These are phyloP conservation scores for Microsporum ferrugineum DNA, from an alignment of 2,329 filamentous ascomycete genomes.

Conservation along the genomic window DNA sequence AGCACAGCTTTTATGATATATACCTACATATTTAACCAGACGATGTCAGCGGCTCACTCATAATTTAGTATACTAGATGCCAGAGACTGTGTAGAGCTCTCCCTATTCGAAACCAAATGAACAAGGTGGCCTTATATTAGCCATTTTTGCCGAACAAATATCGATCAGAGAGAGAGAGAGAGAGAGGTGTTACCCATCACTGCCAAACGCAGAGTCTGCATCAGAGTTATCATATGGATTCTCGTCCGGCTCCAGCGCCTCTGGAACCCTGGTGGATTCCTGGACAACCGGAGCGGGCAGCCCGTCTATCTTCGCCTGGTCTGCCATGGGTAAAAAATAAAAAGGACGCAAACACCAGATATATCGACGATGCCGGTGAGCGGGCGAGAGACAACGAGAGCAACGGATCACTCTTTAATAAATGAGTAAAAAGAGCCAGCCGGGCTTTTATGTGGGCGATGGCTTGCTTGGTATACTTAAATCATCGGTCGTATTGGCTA, in stretches of 20 bases:
- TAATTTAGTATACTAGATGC: slow-evolving; percentile 11
- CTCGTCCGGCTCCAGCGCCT: background rate
- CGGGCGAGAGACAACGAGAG: too few species aligned
- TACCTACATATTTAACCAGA: background rate
- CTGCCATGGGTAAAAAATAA: background rate
- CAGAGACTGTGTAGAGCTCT: slow-evolving; percentile 5
- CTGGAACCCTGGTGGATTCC: background rate
- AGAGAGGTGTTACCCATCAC: background rate
- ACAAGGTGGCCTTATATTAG: background rate
- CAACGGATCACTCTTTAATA: too few species aligned
- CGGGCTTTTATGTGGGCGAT: background rate
- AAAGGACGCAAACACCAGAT: background rate
- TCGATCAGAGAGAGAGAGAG: background rate
- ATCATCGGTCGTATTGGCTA: background rate
- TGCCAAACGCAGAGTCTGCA: background rate
- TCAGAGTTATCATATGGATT: background rate
- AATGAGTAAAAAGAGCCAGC: background rate
- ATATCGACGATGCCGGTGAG: background rate
- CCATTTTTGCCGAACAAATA: background rate
- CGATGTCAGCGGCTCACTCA: slow-evolving; percentile 4
- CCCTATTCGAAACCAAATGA: background rate
- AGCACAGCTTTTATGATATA: background rate
- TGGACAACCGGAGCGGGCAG: background rate
- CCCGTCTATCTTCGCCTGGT: background rate
- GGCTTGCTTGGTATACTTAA: background rate